A percentile compares a stretch with the other conserved stretches of the same genome.
Evolutionary conservation across 225 moss, liverwort and hornwort genomes (phyloP).

Genomic region (Takakia lepidozioides): DNA sequence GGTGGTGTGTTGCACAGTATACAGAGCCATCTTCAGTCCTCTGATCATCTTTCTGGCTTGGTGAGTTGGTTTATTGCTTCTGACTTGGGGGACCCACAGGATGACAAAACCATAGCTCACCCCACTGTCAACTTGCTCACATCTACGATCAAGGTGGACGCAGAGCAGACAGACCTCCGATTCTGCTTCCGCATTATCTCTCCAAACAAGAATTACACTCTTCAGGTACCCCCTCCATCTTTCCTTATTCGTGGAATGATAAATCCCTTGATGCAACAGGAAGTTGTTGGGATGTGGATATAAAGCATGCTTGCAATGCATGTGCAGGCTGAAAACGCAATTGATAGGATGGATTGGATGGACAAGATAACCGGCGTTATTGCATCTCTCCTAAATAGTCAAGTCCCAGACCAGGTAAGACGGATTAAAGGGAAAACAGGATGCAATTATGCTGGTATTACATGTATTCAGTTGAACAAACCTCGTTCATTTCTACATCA

Average conservation of each 20-base stretch:
- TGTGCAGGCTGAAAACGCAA: constrained; percentile 85
- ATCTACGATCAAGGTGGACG: constrained; percentile 90
- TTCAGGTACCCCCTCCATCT: constrained; percentile 32
- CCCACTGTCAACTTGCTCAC: constrained; percentile 87
- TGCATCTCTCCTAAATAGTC: constrained; percentile 85
- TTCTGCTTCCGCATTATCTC: constrained; percentile 99
- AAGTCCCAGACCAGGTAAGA: constrained; percentile 72
- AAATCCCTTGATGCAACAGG: too few relatives aligned
- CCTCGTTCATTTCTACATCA: too few relatives aligned
- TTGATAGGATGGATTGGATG: constrained; percentile 98
- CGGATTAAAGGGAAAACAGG: not conserved
- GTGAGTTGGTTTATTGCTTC: not conserved
- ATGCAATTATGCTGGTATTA: not conserved
- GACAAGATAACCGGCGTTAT: constrained; percentile 97
- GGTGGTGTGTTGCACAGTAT: too few relatives aligned
- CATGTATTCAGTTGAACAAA: not conserved
- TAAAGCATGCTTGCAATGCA: too few relatives aligned
- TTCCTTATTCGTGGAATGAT: too few relatives aligned
- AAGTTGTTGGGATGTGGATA: too few relatives aligned
- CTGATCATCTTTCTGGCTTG: not conserved
- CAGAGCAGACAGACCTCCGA: constrained; percentile 88
- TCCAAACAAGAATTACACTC: constrained; percentile 77
- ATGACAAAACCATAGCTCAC: constrained; percentile 94
- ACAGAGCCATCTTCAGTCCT: too few relatives aligned
- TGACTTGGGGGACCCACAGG: constrained; percentile 27